These are phyloP conservation scores for Bipolaris victoriae DNA, from an alignment of 2,329 filamentous ascomycete genomes.

Conservation along the genomic window DNA sequence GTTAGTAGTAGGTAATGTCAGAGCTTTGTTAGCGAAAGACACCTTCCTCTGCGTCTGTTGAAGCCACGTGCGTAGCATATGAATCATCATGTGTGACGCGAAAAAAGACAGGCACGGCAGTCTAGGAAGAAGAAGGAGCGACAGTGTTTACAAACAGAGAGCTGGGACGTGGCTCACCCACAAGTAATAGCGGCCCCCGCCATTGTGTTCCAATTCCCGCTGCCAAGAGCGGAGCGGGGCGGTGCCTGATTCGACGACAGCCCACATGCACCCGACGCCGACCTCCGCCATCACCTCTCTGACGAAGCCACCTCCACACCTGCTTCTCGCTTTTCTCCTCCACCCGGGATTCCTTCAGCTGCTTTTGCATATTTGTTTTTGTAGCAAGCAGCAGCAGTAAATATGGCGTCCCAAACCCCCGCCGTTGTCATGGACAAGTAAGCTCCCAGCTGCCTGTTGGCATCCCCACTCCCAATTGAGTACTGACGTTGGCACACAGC, in stretches of 20 bases:
- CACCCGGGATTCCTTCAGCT: conserved; percentile 29
- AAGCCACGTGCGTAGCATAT: conserved; percentile 13
- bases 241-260: conserved; percentile 33
- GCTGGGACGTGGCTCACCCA: background rate
- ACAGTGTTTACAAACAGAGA: conserved; percentile 2
- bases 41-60: conserved; percentile 30
- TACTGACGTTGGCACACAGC: conserved; percentile 63
- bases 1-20: conserved; percentile 21
- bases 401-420: conserved; percentile 97
- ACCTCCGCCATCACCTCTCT: conserved; percentile 40
- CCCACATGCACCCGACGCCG: conserved; percentile 35
- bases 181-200: conserved; percentile 16
- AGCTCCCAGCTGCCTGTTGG: conserved; percentile 54
- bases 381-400: conserved; percentile 41
- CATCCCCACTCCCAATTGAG: conserved; percentile 37
- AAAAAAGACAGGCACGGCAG: conserved; percentile 10
- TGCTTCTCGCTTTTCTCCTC: conserved; percentile 30
- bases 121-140: conserved; percentile 15
- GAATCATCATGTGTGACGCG: conserved; percentile 3
- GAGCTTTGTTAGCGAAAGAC: conserved; percentile 27
- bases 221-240: conserved; percentile 38
- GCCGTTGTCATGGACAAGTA: conserved; percentile 99
- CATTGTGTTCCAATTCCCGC: conserved; percentile 29
- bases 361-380: conserved; percentile 22
- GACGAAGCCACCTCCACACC: conserved; percentile 35